Percentiles rank a stretch among this genome's conserved stretches.
Conservation (phyloP, 495 filamentous ascomycete genomes). For the Penicillium riverlandense region DNA sequence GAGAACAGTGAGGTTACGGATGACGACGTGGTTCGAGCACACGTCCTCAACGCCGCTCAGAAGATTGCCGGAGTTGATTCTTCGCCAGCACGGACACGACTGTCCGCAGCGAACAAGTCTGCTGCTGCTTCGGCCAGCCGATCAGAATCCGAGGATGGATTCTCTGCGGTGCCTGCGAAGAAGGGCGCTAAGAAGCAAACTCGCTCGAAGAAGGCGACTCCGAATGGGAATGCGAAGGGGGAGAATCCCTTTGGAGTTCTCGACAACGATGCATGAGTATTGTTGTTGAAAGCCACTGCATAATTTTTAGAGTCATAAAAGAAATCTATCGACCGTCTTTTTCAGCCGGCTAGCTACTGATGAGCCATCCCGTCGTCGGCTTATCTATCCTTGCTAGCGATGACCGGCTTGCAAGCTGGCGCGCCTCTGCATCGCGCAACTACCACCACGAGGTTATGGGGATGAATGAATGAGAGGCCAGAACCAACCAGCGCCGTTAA, state of each 20-base stretch:
- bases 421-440: too few relatives aligned
- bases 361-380: too few relatives aligned
- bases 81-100: slow-evolving; percentile 30
- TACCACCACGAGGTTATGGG: too few relatives aligned
- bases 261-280: slow-evolving; percentile 19
- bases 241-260: slow-evolving; percentile 33
- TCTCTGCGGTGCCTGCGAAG: slow-evolving; percentile 27
- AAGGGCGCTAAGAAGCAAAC: slow-evolving; percentile 35
- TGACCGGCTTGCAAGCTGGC: too few relatives aligned
- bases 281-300: slow-evolving; percentile 4
- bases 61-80: slow-evolving; percentile 20
- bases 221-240: slow-evolving; percentile 15
- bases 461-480: too few relatives aligned
- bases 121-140: slow-evolving; percentile 11
- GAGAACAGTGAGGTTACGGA: slow-evolving; percentile 36
- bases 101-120: slow-evolving; percentile 26
- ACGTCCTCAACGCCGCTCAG: slow-evolving; percentile 10
- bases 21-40: slow-evolving; percentile 22
- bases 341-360: neutral
- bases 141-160: slow-evolving; percentile 22
- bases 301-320: slow-evolving; percentile 9
- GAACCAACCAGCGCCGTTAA: too few relatives aligned
- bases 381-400: too few relatives aligned
- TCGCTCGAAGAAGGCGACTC: slow-evolving; percentile 13
- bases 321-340: slow-evolving; percentile 1